phyloP scores from a whole-genome alignment of 2,329 filamentous ascomycete genomes.

The Cladosporium sphaerospermum region DNA sequence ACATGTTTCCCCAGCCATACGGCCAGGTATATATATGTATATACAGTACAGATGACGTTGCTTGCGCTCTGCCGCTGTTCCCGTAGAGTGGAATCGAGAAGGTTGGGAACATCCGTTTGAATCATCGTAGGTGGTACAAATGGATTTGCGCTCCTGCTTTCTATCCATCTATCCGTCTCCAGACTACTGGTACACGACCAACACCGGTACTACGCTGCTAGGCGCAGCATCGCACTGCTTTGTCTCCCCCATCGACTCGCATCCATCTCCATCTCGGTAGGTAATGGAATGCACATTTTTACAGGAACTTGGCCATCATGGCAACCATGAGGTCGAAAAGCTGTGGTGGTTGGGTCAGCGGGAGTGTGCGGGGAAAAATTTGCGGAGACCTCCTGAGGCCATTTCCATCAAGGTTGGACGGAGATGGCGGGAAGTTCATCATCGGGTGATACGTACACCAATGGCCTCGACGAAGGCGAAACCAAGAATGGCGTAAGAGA shows the following conservation, averaged over 20 bases:
- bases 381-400: slow-evolving; percentile 8
- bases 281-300: slow-evolving; percentile 18
- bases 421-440: neutral
- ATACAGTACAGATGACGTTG: slow-evolving; percentile 1
- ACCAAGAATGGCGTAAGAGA: slow-evolving; percentile 92
- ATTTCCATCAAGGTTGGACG: slow-evolving; percentile 4
- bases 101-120: too few species aligned
- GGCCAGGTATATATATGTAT: slow-evolving; percentile 8
- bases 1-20: neutral
- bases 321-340: slow-evolving; percentile 87
- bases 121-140: slow-evolving; percentile 1
- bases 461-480: slow-evolving; percentile 94
- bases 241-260: neutral
- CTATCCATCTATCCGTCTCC: slow-evolving; percentile 12
- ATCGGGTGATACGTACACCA: slow-evolving; percentile 42
- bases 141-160: neutral
- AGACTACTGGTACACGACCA: slow-evolving; percentile 12
- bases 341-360: slow-evolving; percentile 12
- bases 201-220: slow-evolving; percentile 10
- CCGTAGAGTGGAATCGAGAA: too few species aligned
- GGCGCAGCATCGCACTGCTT: slow-evolving; percentile 6
- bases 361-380: slow-evolving; percentile 6
- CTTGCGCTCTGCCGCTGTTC: neutral
- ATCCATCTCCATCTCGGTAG: slow-evolving; percentile 12
- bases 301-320: slow-evolving; percentile 71